phyloP scores from a whole-genome alignment of 306 rosid species.

The Prosopis cineraria region DNA sequence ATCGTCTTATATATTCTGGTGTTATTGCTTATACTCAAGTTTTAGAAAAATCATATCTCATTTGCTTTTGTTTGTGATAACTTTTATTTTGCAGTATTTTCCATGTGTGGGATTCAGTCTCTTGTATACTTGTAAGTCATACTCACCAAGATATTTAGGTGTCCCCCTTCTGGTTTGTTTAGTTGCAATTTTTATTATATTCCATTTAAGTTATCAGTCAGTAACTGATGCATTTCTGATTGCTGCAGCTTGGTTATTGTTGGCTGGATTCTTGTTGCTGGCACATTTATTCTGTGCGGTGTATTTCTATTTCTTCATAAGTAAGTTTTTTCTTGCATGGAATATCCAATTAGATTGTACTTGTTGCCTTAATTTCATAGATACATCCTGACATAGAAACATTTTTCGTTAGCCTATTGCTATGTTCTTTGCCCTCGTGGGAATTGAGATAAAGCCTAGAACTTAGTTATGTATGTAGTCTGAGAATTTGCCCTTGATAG shows the following conservation, averaged over 20 bases:
- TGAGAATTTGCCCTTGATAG: neutral
- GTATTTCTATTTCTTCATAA: slow-evolving; percentile 65
- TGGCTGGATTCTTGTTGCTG: slow-evolving; percentile 69
- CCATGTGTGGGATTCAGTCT: slow-evolving; percentile 56
- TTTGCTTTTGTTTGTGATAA: slow-evolving; percentile 17
- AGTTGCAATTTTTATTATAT: neutral
- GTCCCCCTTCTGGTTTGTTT: neutral
- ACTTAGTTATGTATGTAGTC: neutral
- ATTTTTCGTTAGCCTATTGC: neutral
- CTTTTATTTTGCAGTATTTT: slow-evolving; percentile 54
- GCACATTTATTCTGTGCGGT: slow-evolving; percentile 60
- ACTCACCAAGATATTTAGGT: neutral
- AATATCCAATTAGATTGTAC: neutral
- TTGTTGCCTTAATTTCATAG: neutral
- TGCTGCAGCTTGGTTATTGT: slow-evolving; percentile 53
- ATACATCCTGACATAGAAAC: neutral
- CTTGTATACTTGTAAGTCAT: slow-evolving; percentile 70
- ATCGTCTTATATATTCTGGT: neutral
- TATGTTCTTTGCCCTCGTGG: neutral
- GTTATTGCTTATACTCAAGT: neutral
- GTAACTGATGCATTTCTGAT: slow-evolving; percentile 25
- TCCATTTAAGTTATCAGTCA: neutral
- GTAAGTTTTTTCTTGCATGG: slow-evolving; percentile 46
- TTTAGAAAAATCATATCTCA: slow-evolving; percentile 6
- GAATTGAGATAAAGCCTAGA: neutral